Evolutionary conservation across 2,329 filamentous ascomycete species (phyloP).

Genomic region (Pseudopyricularia cyperi): DNA sequence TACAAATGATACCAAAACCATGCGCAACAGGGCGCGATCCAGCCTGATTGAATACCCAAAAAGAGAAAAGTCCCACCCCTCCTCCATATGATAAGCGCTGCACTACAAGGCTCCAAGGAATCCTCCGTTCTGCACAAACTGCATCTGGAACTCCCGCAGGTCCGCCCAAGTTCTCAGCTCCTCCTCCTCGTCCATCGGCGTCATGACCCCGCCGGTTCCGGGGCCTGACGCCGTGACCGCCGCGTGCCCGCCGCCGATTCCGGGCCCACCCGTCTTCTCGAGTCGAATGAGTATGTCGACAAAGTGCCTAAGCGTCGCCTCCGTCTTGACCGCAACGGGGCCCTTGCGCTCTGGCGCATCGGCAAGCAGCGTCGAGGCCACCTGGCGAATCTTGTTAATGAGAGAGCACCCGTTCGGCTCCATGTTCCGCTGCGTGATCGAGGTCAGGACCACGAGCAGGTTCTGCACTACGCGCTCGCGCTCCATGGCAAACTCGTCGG

Average conservation of each 20-base stretch:
- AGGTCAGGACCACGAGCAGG: conserved; percentile 59
- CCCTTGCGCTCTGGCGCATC: conserved; percentile 37
- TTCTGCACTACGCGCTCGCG: conserved; percentile 72
- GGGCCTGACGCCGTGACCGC: conserved; percentile 14
- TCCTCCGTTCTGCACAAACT: conserved; percentile 21
- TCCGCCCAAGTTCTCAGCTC: conserved; percentile 70
- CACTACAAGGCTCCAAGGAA: conserved; percentile 5
- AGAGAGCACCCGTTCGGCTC: conserved; percentile 54
- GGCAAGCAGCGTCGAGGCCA: conserved; percentile 68
- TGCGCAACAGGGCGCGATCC: too few species aligned
- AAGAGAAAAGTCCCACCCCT: not conserved
- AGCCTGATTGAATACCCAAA: too few species aligned
- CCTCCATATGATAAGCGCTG: not conserved
- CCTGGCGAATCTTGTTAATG: conserved; percentile 76
- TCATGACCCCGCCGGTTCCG: conserved; percentile 24
- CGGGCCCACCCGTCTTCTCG: conserved; percentile 42
- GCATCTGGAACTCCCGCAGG: conserved; percentile 63
- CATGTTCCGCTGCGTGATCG: conserved; percentile 74
- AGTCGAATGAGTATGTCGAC: conserved; percentile 63
- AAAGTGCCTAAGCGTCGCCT: conserved; percentile 60
- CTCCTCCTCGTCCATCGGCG: conserved; percentile 54
- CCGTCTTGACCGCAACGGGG: conserved; percentile 40
- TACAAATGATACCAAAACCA: too few species aligned
- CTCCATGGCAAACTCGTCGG: conserved; percentile 55
- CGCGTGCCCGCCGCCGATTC: not conserved